Base-by-base conservation (phyloP, 139 green algal species). In the Pycnococcus provasolii region DNA sequence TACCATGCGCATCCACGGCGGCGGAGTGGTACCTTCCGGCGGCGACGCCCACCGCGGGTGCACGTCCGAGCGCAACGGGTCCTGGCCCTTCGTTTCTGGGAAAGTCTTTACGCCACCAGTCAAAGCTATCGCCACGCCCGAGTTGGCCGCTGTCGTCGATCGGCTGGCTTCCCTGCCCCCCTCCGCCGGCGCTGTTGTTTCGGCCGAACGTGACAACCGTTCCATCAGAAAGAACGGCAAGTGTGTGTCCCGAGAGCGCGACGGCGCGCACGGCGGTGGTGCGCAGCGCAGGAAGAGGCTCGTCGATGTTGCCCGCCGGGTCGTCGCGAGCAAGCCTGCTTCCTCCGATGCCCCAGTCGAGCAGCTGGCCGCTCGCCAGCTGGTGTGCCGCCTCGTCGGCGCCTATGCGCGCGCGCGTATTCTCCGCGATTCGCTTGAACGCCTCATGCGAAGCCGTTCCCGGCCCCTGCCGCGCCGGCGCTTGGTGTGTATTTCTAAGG, bases 161-260 rank as follows among this genome's bases (percentile, higher is more conserved):
- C 1, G 82, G 71, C 2, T 53, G 68, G 58, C 74, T 85, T 66
- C 82, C 82, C 50, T 84, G 72, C 1, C 82, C 80, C 5, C 82
- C 82, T 13, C 82, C 82, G 3, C 82, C 82, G 42, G 57, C 69
- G 70, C 72, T 78, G 72, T 83, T 71, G 67, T 87, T 84, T 48
- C 76, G 69, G 1, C 81, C 81, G 76, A 78, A 81, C 26, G 76
- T 82, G 64, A 67, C 82, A 39, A 84, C 59, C 39, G 59, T n/a
- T 0, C 81, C 78, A 13, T 4, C 37, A 6, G 6, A 42, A 11
- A 11, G 43, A 7, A 60, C 47, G 26, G 53, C 3, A 46, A 45
- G 40, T 3, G 63, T 53, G 63, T 69, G 63, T 4, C 63, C 63
- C 47, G 15, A 50, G 9, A 41, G 47, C 7, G 63, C 63, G 42